Evolutionary conservation across 2,329 filamentous ascomycete genomes (phyloP).

Genomic region (Penicillium sp.): DNA sequence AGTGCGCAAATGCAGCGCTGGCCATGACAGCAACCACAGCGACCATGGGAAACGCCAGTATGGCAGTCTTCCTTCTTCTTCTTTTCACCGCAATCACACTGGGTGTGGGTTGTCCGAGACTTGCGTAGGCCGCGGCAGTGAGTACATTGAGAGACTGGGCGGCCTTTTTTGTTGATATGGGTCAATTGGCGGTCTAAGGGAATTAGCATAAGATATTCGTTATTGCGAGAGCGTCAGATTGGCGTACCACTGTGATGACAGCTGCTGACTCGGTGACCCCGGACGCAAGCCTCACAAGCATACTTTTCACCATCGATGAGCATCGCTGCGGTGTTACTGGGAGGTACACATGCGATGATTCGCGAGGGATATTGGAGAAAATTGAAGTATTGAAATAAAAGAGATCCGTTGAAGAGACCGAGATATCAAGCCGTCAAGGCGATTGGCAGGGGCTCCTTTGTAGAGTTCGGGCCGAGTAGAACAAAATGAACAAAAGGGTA

Average conservation of each 20-base stretch:
- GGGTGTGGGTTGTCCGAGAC: slow-evolving; percentile 88
- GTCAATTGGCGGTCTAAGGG: slow-evolving; percentile 77
- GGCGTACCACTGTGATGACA: slow-evolving; percentile 90
- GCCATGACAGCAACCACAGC: slow-evolving; percentile 56
- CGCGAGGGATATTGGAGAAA: slow-evolving; percentile 26
- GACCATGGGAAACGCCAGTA: slow-evolving; percentile 37
- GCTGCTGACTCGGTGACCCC: slow-evolving; percentile 97
- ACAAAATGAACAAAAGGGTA: slow-evolving; percentile 33
- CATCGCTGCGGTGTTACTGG: slow-evolving; percentile 54
- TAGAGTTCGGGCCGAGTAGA: slow-evolving; percentile 25
- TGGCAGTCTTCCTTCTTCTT: slow-evolving; percentile 56
- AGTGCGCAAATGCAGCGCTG: slow-evolving; percentile 60
- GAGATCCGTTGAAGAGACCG: slow-evolving; percentile 8
- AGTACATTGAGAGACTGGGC: slow-evolving; percentile 94
- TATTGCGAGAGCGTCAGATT: slow-evolving; percentile 11
- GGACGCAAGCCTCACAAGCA: slow-evolving; percentile 96
- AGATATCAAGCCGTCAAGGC: slow-evolving; percentile 34
- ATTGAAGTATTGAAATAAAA: slow-evolving; percentile 17
- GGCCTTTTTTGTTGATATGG: slow-evolving; percentile 96
- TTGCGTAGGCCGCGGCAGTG: slow-evolving; percentile 97
- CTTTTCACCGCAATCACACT: slow-evolving; percentile 97
- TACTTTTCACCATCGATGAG: slow-evolving; percentile 94
- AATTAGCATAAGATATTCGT: slow-evolving; percentile 11
- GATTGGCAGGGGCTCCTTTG: slow-evolving; percentile 22
- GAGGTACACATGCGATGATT: slow-evolving; percentile 42